Conservation (phyloP, 1,284 basidiomycete species). For the Irpex lacteus region DNA sequence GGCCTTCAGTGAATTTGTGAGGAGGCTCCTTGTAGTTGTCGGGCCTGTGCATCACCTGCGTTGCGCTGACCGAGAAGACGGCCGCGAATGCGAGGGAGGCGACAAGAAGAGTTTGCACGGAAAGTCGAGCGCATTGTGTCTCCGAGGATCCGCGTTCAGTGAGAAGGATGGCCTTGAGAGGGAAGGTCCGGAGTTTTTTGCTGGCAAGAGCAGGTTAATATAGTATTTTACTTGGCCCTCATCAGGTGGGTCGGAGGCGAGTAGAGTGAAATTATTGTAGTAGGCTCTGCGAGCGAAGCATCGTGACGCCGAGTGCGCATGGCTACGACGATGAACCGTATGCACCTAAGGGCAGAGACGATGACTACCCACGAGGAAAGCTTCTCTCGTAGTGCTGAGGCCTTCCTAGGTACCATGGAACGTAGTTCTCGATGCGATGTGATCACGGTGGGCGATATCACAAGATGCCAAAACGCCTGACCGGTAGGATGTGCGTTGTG, state of each 20-base stretch:
- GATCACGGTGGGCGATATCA: not conserved
- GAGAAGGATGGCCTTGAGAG: not conserved
- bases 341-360: not conserved
- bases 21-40: conserved; percentile 43
- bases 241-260: not conserved
- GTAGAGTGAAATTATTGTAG: not conserved
- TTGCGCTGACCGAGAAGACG: conserved; percentile 35
- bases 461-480: not conserved
- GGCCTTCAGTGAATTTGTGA: conserved; percentile 34
- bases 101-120: conserved; percentile 20
- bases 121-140: conserved; percentile 21
- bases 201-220: not conserved
- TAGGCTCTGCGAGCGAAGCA: not conserved
- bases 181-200: not conserved
- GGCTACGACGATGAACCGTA: not conserved
- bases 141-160: not conserved
- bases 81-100: conserved; percentile 21
- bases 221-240: not conserved
- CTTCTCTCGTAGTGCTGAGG: not conserved
- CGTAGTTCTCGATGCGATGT: not conserved
- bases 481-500: not conserved
- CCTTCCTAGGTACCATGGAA: not conserved
- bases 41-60: conserved; percentile 57
- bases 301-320: not conserved
- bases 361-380: not conserved